Percentiles rank a stretch among this genome's conserved stretches.
These are phyloP conservation scores for Aureobasidium zeae DNA, from an alignment of 2,329 filamentous ascomycete species.

Conservation along the genomic window DNA sequence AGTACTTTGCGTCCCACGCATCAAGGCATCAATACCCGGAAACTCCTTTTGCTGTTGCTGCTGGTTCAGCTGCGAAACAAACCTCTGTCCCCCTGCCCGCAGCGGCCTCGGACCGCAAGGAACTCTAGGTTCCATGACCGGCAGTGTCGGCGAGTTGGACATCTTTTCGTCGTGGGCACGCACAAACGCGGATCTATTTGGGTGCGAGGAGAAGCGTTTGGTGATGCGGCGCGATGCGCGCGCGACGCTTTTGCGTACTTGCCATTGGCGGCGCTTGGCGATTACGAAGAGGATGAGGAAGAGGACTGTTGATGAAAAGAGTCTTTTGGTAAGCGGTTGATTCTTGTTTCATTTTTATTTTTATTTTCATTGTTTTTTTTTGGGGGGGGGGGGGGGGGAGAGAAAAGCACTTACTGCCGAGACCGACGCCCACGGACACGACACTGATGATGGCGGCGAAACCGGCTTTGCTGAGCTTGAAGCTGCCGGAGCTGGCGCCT, in stretches of 20 bases:
- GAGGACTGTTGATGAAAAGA: background rate
- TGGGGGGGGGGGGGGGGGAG: conserved; percentile 45
- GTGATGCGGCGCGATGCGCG: conserved; percentile 48
- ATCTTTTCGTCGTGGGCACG: conserved; percentile 3
- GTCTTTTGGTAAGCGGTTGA: too few species aligned
- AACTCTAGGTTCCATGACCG: conserved; percentile 1
- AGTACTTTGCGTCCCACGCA: background rate
- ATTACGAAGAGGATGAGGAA: conserved; percentile 57
- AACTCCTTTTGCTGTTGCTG: background rate
- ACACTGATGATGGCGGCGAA: conserved; percentile 67
- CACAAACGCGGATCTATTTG: conserved; percentile 15
- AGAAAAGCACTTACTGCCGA: conserved; percentile 58
- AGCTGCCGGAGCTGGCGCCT: conserved; percentile 50
- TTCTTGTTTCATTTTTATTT: background rate
- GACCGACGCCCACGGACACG: conserved; percentile 50
- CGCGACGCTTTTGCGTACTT: conserved; percentile 60
- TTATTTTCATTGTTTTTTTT: background rate
- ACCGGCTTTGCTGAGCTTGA: conserved; percentile 58
- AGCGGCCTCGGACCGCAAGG: background rate
- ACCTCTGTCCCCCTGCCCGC: too few species aligned
- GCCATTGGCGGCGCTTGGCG: conserved; percentile 80
- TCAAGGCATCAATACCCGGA: conserved; percentile 1
- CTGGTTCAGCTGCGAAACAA: too few species aligned
- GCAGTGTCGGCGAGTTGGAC: background rate
- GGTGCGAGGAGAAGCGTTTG: conserved; percentile 26